A percentile compares a stretch with the other conserved stretches of the same genome.
Evolutionary conservation across 1,139 yeast species (phyloP).

Genomic region (Debaryomycetaceae sp.): DNA sequence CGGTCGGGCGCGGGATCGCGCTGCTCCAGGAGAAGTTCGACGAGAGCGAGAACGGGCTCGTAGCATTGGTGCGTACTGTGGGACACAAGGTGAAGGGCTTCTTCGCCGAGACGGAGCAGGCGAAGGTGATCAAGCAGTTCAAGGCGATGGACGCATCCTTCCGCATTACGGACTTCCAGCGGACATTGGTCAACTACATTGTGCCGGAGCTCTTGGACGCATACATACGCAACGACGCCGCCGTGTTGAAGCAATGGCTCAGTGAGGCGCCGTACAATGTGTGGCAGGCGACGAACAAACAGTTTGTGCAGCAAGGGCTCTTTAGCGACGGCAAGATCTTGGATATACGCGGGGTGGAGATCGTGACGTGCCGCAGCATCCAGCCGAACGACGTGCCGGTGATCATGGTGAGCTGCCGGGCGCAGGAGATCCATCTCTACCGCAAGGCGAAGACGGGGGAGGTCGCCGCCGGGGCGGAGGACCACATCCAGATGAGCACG

Average conservation of each 20-base stretch:
- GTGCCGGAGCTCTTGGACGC: conserved; percentile 96
- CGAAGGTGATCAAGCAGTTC: conserved; percentile 78
- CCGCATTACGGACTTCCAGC: conserved; percentile 68
- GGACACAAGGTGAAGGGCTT: conserved; percentile 74
- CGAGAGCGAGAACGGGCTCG: conserved; percentile 88
- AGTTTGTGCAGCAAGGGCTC: conserved; percentile 82
- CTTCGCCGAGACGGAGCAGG: conserved; percentile 94
- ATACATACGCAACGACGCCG: conserved; percentile 83
- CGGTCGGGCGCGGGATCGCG: conserved; percentile 57
- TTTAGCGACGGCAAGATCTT: conserved; percentile 86
- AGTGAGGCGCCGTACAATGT: conserved; percentile 96
- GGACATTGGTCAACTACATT: conserved; percentile 81
- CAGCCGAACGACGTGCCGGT: conserved; percentile 94
- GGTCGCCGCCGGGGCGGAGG: conserved; percentile 93
- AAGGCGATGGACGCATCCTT: conserved; percentile 86
- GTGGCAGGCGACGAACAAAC: conserved; percentile 90
- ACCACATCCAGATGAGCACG: conserved; percentile 82
- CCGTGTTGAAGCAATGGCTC: conserved; percentile 77
- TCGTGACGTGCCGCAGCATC: conserved; percentile 76
- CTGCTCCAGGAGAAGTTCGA: conserved; percentile 71
- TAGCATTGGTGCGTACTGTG: conserved; percentile 71
- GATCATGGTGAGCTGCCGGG: conserved; percentile 88
- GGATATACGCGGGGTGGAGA: conserved; percentile 93
- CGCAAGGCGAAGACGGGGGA: conserved; percentile 88
- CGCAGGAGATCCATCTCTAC: conserved; percentile 89